phyloP scores from a whole-genome alignment of 352 stramenopile genomes.

The Globisporangium splendens region DNA sequence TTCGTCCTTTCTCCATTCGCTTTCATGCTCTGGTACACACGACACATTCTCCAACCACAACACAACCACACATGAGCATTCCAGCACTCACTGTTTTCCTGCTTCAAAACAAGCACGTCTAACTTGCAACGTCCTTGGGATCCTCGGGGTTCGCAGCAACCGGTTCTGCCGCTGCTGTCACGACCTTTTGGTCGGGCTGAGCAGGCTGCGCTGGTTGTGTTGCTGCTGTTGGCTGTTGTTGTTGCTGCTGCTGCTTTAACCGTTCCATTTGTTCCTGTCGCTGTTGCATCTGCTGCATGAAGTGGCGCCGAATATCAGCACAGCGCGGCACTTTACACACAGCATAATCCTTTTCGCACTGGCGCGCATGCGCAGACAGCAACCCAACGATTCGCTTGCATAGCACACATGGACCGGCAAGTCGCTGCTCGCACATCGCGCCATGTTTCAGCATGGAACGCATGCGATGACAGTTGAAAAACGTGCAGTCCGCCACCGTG shows the following conservation, averaged over 20 bases:
- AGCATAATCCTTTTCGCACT: slow-evolving; percentile 76
- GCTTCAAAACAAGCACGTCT: background rate
- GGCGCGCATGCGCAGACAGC: slow-evolving; percentile 74
- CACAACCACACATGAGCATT: too few species aligned
- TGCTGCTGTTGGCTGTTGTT: slow-evolving; percentile 23
- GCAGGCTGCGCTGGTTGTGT: background rate
- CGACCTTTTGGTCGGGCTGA: background rate
- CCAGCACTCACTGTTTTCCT: too few species aligned
- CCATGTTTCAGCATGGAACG: slow-evolving; percentile 89
- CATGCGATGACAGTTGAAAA: slow-evolving; percentile 87
- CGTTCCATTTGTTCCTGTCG: slow-evolving; percentile 58
- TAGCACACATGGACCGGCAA: slow-evolving; percentile 72
- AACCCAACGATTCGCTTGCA: slow-evolving; percentile 86
- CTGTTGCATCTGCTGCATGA: slow-evolving; percentile 76
- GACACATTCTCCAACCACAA: too few species aligned
- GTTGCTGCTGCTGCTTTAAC: slow-evolving; percentile 33
- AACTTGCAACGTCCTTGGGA: background rate
- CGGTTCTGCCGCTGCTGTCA: background rate
- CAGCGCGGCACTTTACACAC: slow-evolving; percentile 83
- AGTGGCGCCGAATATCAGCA: slow-evolving; percentile 81
- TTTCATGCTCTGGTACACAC: too few species aligned
- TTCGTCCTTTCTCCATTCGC: background rate
- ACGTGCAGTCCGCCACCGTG: slow-evolving; percentile 62
- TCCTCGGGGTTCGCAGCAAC: background rate
- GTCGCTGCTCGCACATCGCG: slow-evolving; percentile 78